Conservation (phyloP, 2,329 filamentous ascomycete genomes). For the Aureobasidium sp. region DNA sequence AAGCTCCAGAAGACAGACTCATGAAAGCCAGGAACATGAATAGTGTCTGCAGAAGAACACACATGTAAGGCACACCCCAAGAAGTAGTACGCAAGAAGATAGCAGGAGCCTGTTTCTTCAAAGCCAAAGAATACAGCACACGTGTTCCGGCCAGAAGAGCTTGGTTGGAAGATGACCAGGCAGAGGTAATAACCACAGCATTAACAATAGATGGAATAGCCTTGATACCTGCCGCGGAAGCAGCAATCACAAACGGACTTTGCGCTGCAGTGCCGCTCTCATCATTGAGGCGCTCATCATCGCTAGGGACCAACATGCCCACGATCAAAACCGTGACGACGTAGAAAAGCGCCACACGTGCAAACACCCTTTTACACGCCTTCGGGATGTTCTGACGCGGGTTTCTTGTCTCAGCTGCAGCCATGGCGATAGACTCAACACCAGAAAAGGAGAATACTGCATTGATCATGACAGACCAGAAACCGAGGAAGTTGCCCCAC, state of each 20-base stretch:
- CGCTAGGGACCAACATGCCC: constrained; percentile 59
- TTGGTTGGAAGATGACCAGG: constrained; percentile 70
- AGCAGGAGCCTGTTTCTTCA: constrained; percentile 62
- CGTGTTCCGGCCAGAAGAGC: constrained; percentile 69
- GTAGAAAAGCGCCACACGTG: constrained; percentile 76
- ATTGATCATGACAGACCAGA: constrained; percentile 53
- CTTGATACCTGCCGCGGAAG: constrained; percentile 57
- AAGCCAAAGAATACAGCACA: constrained; percentile 64
- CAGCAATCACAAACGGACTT: constrained; percentile 70
- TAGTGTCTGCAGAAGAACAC: constrained; percentile 54
- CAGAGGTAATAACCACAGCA: constrained; percentile 65
- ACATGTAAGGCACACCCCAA: constrained; percentile 62
- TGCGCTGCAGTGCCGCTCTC: constrained; percentile 43
- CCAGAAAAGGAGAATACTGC: constrained; percentile 74
- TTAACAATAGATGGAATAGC: constrained; percentile 62
- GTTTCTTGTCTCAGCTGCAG: constrained; percentile 72
- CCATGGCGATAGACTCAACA: constrained; percentile 72
- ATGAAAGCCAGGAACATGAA: constrained; percentile 53
- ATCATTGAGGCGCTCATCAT: constrained; percentile 53
- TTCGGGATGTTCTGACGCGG: constrained; percentile 68
- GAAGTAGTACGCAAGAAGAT: constrained; percentile 66
- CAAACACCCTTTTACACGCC: constrained; percentile 75
- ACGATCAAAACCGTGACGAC: constrained; percentile 64
- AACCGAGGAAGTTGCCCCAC: constrained; percentile 37
- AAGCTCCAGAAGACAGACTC: constrained; percentile 38